Base-by-base conservation (phyloP, 139 green algal species). In the Volvox reticuliferus region DNA sequence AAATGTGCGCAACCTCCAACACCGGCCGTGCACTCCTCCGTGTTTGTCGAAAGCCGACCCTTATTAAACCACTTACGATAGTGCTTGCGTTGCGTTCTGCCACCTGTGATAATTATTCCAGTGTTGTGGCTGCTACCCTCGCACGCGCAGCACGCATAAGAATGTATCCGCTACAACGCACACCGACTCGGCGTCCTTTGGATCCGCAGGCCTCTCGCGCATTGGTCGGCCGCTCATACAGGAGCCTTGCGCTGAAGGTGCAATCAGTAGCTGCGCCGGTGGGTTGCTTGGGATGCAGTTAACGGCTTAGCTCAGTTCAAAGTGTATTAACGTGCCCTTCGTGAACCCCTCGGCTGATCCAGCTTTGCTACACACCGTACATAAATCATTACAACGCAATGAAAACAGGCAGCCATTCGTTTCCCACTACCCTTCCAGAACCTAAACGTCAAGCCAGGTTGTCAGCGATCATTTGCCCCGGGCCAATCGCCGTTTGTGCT, bases 191-290 rank as follows among this genome's bases (percentile, higher is more conserved):
- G 6, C 65, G 12, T 12, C 65, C 65, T 35, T 79, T 30, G 21
- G 21, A 30, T n/a, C 71, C 28, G 75, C 75, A 81, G 75, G 75
- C 75, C 24, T 19, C 32, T 55, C 75, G 75, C 32, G 32, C 75
- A 28, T 20, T 81, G 2, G 75, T 17, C 1, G 17, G 75, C 75
- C 32, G 17, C 32, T 81, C 37, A 37, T 44, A 24, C 21, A 84
- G 78, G 18, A 67, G 78, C 18, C n/a, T 22, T 18, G 78, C 22
- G 0, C 19, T 88, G 0, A 35, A 63, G 33, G 63, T 88, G 50
- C 82, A 28, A 12, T 63, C 82, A 16, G 82, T 88, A 19, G 82
- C 82, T 9, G 82, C 82, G 30, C 82, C 82, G 82, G 82, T 88
- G 82, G 26, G 82, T 88, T 18, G 76, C n/a, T n/a, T n/a, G n/a